These are phyloP conservation scores for Penicillium sp. DNA, from an alignment of 2,329 filamentous ascomycete genomes.

Conservation along the genomic window DNA sequence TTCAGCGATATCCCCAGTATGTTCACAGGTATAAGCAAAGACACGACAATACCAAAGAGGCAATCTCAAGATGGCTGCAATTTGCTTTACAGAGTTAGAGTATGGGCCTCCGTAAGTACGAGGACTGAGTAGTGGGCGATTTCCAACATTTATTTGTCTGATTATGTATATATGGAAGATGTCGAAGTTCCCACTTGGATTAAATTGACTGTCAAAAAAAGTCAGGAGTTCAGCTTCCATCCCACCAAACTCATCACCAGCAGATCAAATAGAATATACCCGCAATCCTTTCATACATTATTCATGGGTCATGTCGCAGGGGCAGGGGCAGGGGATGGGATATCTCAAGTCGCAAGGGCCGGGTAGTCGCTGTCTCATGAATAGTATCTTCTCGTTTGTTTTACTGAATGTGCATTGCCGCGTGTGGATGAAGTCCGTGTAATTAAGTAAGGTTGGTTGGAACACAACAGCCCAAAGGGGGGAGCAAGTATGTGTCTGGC, in stretches of 20 bases:
- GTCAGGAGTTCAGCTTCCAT: background rate
- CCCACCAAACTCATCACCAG: constrained; percentile 11
- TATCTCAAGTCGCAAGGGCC: constrained; percentile 14
- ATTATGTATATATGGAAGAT: background rate
- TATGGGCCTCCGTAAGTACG: too few species aligned
- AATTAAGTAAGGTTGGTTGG: background rate
- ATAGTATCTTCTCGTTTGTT: background rate
- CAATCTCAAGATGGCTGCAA: background rate
- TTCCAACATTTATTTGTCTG: background rate
- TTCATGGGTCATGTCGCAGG: constrained; percentile 2
- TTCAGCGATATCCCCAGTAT: background rate
- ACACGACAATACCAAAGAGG: background rate
- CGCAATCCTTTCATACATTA: constrained; percentile 3
- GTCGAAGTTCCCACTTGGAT: background rate
- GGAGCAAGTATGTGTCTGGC: background rate
- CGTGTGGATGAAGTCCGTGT: constrained; percentile 7
- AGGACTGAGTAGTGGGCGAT: background rate
- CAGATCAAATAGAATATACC: constrained; percentile 16
- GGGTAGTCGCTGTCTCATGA: constrained; percentile 12
- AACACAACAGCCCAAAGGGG: background rate
- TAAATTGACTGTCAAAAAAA: background rate
- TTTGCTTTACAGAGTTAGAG: background rate
- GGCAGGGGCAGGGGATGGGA: background rate
- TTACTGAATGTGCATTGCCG: constrained; percentile 9
- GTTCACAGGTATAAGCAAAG: too few species aligned